Base-by-base conservation (phyloP, 352 stramenopile genomes). In the Pythium brassicae region DNA sequence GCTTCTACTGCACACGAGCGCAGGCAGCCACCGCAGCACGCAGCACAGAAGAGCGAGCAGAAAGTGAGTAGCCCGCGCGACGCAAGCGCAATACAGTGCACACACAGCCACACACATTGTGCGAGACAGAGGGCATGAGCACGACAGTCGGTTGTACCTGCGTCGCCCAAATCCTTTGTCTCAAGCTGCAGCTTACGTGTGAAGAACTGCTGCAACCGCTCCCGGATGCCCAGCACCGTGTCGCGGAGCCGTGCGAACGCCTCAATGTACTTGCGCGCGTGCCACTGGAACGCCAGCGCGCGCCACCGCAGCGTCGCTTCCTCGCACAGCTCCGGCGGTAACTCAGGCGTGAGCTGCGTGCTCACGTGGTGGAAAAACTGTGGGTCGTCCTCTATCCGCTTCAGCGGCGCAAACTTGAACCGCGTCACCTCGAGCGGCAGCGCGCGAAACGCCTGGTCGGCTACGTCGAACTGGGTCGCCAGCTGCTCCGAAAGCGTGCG, bases 221-320 rank as follows among this genome's bases (percentile, higher is more conserved):
- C 62, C 47, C 70, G 78, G 35, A 90, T 83, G 44, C 72, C 63
- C 51, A 74, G 47, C 34, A 86, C 72, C 6, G 71, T 73, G 14
- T 72, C 66, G 23, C 80, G 73, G 22, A 91, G 50, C 9, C 67
- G 66, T 10, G 70, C 71, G 53, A 87, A 91, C 17, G 67, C 69
- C 51, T 74, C 72, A 15, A 90, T 63, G 61, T 91, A 93, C 50
- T 85, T 61, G 17, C 80, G 65, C 11, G 76, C 77, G 25, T 85
- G 62, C 76, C 74, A 87, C 62, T 92, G 83, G 59, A 92, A 89
- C 22, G 81, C 65, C 26, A 89, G 76, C 15, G 78, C 83, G 34
- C 71, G 66, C 59, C 75, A 76, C 35, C 69, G 71, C n/a, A 79
- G 47, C 17, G 35, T 43, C 26, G 62, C 64, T 39, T 74, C 62